Base-by-base conservation (phyloP, 768 basidiomycete genomes). In the Xerocomus spinulosus region DNA sequence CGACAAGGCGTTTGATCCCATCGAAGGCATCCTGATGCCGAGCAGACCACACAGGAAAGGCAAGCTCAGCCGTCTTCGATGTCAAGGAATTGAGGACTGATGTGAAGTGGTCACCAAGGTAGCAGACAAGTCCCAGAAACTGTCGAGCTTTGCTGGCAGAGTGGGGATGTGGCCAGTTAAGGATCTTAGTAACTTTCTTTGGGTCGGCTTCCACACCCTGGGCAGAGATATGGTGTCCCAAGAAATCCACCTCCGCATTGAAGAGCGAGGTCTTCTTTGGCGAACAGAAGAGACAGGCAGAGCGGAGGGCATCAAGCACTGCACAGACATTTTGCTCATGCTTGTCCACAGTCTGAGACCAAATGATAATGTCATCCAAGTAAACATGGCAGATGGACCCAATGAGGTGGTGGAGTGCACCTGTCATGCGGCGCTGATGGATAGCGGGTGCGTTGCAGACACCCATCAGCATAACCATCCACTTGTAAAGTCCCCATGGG, bases 401-500 rank as follows among this genome's bases (percentile, higher is more conserved):
- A 21, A 42, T 10, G 7, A 42, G 29, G 12, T 8, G 29, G 9
- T 6, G 18, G 5, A 42, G 12, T 0, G 14, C 41, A 18, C 18
- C 2, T 2, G 39, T 21, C 28, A 42, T 30, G 2, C 5, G 8
- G 0, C 14, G 7, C 8, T 42, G 41, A 7, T 42, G 41, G 6
- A 4, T 13, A 0, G 29, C 12, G 9, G 29, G 41, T 3, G 20
- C 13, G 9, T 42, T 42, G 1, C 20, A 10, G 0, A 43, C 20
- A 1, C 30, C 42, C 42, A 32, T 42, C 6, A n/a, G 42, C 42
- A 42, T 42, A 5, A 42, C 42, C 2, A 5, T 42, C 42, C 68
- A 78, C 39, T 78, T 72, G 46, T 67, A 76, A 0, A 61, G 47
- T 0, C 76, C 71, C 20, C 68, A 68, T 0, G 67, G 73, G 0